Base-by-base conservation (phyloP, 805 yeast genomes). In the Kuraishia floccosa region DNA sequence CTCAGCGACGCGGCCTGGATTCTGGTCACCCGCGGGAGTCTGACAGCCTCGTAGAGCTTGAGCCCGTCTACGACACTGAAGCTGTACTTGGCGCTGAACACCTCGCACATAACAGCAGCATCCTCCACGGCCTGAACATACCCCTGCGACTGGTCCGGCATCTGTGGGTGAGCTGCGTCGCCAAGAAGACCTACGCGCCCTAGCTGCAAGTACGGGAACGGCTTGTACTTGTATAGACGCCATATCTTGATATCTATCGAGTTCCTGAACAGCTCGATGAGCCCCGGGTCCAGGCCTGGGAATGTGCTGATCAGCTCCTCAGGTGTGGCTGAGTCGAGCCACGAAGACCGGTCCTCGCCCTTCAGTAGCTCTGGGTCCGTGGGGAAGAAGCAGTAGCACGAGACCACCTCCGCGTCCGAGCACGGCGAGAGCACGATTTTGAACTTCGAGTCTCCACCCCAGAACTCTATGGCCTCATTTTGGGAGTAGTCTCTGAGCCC, bases 81-180 rank as follows among this genome's bases (percentile, higher is more conserved):
- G 26, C 42, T 37, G 36, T 46, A 50, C 28, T 42, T 43, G 17
- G 43, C 37, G 27, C 47, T 40, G 35, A 49, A 49, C n/a, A 50
- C 43, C 35, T 44, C 41, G 2, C 50, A 50, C n/a, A 43, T 24
- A 6, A 47, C 49, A 19, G 42, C 43, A 5, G 47, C 41, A 35
- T 35, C 44, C 21, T 33, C 51, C 34, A 34, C 36, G 4, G 42
- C 37, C 8, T 30, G 30, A 11, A 39, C 45, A 2, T 41, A 42
- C 17, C 45, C 45, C n/a, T 35, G 25, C 2, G 41, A 42, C 33
- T 37, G 44, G 28, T 38, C 42, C 5, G 43, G 41, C 38, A 56
- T 43, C 30, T 52, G 52, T 11, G 61, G 56, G 30, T 56, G 61
- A 24, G 47, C 43, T 2, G 60, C 47, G 36, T 56, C 62, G 6